Evolutionary conservation across 2,329 filamentous ascomycete genomes (phyloP), one percentile per base, ranked within the genome.

Genomic region (Sporothrix pallida): DNA sequence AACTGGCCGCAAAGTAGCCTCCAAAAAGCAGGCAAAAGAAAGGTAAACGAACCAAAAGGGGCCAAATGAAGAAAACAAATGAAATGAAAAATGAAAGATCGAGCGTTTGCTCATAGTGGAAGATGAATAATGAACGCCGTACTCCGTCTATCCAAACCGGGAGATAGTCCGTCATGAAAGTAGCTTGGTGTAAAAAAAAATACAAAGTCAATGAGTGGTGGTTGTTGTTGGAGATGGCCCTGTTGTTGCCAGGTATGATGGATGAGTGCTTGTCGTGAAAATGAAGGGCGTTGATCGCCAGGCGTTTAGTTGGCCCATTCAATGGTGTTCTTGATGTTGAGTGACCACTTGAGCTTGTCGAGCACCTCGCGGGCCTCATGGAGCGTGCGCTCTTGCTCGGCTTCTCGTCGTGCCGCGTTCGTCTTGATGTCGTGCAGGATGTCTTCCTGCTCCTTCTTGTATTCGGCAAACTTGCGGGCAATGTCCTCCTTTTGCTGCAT

Each of bases 311-410:
- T 81, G 7, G 88, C 87, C 72, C 83, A 87, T 73, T 84, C 85
- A 73, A 91, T 85, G 76, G 87, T 90, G 75, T 87, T 82, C 82
- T 92, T 90, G 70, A 92, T 86, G 71, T 87, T 89, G 76, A 94
- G 85, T 15, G 92, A 91, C 92, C 92, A 94, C 78, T 85, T 88
- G 81, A 95, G 86, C 83, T 93, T 89, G 75, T 89, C 85, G 70
- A 92, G 83, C n/a, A 88, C 87, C 77, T 87, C 84, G 76, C 86
- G 85, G 60, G 90, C 83, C 78, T 91, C 88, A 52, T 86, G 81
- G n/a, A 92, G 82, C 37, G 89, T 83, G 73, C 81, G 81, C 75
- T 89, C 84, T 77, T 92, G 91, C 78, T 91, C 87, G 37, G 85
- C 82, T 79, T 93, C 91, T 75, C 89, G 85, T 75, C 82, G 81